Conservation (phyloP, 352 stramenopile species). For the Phytophthora pseudosyringae region DNA sequence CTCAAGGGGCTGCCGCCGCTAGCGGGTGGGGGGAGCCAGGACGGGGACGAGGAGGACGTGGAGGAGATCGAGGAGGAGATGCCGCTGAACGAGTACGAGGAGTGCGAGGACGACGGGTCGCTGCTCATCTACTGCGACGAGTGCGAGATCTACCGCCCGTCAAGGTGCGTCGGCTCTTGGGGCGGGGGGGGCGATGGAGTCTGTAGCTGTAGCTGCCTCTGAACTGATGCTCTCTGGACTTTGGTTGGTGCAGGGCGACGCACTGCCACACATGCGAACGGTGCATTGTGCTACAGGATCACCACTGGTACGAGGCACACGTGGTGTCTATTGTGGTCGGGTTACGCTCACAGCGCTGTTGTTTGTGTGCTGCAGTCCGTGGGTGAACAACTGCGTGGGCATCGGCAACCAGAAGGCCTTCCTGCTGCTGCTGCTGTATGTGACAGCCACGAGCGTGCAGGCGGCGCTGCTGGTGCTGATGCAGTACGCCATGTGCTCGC, state of each 20-base stretch:
- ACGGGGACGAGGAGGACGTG: constrained; percentile 29
- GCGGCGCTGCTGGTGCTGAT: constrained; percentile 56
- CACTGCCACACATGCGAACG: constrained; percentile 80
- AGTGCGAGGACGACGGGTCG: constrained; percentile 75
- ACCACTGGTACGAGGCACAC: constrained; percentile 67
- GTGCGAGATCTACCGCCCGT: constrained; percentile 78
- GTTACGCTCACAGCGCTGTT: constrained; percentile 11
- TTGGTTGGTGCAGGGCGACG: constrained; percentile 49
- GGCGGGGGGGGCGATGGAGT: not conserved
- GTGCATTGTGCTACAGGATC: constrained; percentile 85
- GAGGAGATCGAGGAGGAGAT: constrained; percentile 73
- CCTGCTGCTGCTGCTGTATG: constrained; percentile 83
- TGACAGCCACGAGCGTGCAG: constrained; percentile 64
- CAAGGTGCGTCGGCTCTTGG: constrained; percentile 44
- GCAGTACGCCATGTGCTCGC: constrained; percentile 57
- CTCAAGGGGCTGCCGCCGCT: constrained; percentile 29
- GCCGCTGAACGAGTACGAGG: constrained; percentile 67
- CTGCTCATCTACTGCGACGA: constrained; percentile 84
- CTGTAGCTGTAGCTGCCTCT: not conserved
- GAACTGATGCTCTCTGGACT: not conserved
- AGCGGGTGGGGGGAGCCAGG: constrained; percentile 9
- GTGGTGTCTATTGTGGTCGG: not conserved
- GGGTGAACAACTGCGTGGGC: constrained; percentile 90
- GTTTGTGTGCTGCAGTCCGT: constrained; percentile 53
- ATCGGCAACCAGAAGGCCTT: constrained; percentile 87